Percentiles rank a stretch among this genome's conserved stretches.
These are phyloP conservation scores for Acer yangbiense DNA, from an alignment of 345 rosid species.

Conservation along the genomic window DNA sequence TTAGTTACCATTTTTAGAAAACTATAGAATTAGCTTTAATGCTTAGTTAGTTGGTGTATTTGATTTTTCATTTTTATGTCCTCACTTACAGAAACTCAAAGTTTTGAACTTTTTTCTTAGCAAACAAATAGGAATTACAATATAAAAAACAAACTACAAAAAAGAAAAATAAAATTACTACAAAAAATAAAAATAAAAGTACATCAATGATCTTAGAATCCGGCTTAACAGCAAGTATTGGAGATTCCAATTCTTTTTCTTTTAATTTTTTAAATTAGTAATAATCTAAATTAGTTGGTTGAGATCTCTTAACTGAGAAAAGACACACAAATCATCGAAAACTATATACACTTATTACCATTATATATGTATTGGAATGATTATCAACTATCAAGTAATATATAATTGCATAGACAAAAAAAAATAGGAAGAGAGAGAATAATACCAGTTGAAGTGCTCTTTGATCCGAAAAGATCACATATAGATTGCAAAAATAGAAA, in stretches of 20 bases:
- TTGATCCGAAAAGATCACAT: no score
- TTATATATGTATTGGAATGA: no score
- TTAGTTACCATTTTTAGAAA: neutral
- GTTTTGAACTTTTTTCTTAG: neutral
- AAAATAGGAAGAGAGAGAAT: no score
- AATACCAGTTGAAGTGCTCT: no score
- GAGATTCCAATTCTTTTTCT: slow-evolving; percentile 3
- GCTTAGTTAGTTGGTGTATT: no score
- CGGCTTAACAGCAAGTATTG: slow-evolving; percentile 24
- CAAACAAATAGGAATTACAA: slow-evolving; percentile 10
- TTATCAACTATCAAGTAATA: no score
- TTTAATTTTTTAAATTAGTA: neutral
- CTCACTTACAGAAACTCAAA: neutral
- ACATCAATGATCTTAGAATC: neutral
- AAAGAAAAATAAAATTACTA: neutral
- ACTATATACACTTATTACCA: neutral
- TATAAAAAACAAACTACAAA: no score
- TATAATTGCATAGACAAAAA: no score
- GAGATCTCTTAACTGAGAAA: slow-evolving; percentile 52
- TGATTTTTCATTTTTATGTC: no score
- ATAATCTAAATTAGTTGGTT: slow-evolving; percentile 5
- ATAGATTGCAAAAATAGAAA: no score
- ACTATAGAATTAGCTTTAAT: no score
- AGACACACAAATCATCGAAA: slow-evolving; percentile 28
- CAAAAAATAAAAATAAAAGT: no score